A percentile compares a stretch with the other conserved stretches of the same genome.
These are phyloP conservation scores for Cyathus striatus DNA, from an alignment of 768 basidiomycete genomes.

Conservation along the genomic window DNA sequence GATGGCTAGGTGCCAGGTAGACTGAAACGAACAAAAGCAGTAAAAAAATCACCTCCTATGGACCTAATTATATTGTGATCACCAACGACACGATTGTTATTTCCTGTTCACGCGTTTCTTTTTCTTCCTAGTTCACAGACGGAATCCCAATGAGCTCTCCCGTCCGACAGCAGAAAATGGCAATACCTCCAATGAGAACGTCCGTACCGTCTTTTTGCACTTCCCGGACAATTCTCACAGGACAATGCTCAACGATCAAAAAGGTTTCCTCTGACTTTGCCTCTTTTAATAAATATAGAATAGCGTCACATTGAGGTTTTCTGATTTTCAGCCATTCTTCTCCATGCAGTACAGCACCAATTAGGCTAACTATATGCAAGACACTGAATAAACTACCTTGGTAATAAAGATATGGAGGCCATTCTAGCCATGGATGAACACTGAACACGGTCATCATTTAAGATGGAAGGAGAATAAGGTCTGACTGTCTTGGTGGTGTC, in stretches of 20 bases:
- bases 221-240: neutral
- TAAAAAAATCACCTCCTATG: neutral
- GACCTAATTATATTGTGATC: neutral
- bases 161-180: neutral
- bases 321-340: neutral
- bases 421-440: neutral
- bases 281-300: neutral
- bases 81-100: neutral
- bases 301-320: neutral
- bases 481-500: neutral
- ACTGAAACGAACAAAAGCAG: neutral
- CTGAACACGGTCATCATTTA: neutral
- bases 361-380: neutral
- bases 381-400: neutral
- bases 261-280: neutral
- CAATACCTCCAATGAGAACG: neutral
- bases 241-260: neutral
- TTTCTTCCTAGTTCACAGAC: neutral
- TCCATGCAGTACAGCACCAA: neutral
- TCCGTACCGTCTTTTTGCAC: neutral
- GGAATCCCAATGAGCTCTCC: neutral
- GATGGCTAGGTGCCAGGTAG: neutral
- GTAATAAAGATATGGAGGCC: neutral
- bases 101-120: neutral
- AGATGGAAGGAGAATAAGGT: neutral